These are phyloP conservation scores for Magnolia sinica DNA, from an alignment of 164 flowering plant genomes.

Conservation along the genomic window DNA sequence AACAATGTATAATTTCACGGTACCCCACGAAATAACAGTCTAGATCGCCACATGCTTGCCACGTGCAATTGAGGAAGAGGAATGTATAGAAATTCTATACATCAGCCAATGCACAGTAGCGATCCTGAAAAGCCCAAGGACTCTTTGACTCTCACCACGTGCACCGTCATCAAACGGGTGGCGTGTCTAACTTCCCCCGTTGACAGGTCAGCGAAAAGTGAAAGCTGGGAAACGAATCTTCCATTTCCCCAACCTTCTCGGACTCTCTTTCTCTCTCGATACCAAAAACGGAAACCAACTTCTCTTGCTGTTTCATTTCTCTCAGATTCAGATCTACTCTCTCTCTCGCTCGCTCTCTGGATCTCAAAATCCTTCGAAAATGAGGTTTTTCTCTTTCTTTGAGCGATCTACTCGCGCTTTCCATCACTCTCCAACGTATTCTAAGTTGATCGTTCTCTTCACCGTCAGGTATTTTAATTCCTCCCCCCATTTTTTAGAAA, in stretches of 20 bases:
- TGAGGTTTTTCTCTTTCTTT: constrained; percentile 10
- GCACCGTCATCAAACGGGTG: neutral
- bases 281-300: neutral
- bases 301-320: neutral
- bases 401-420: constrained; percentile 10
- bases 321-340: neutral
- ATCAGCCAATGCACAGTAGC: too few relatives aligned
- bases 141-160: too few relatives aligned
- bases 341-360: neutral
- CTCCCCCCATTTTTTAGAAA: neutral
- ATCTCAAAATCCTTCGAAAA: neutral
- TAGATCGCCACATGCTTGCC: too few relatives aligned
- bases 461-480: constrained; percentile 8
- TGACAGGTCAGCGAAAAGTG: neutral
- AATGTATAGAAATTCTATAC: too few relatives aligned
- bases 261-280: neutral
- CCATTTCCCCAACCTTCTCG: neutral
- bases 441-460: constrained; percentile 7
- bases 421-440: neutral
- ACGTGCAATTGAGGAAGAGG: too few relatives aligned
- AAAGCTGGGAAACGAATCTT: neutral
- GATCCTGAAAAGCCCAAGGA: too few relatives aligned
- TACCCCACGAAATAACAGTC: too few relatives aligned
- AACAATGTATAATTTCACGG: too few relatives aligned
- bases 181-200: neutral